phyloP scores from a whole-genome alignment of 2,329 filamentous ascomycete genomes.

The Penicillium concentricum region DNA sequence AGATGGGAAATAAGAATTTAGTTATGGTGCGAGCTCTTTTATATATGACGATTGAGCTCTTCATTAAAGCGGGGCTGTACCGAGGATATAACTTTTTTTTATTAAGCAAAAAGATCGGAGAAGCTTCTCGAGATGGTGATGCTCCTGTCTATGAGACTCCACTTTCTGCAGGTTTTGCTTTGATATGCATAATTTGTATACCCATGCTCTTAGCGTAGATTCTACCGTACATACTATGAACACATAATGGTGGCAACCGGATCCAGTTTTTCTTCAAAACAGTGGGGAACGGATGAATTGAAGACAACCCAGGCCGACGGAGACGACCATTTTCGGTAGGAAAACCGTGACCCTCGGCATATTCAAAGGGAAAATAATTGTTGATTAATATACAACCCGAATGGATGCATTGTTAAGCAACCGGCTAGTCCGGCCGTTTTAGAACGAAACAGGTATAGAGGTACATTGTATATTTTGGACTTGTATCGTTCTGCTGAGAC shows the following conservation, averaged over 20 bases:
- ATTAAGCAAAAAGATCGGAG: conserved; percentile 25
- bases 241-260: conserved; percentile 6
- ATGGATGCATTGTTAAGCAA: conserved; percentile 21
- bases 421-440: conserved; percentile 15
- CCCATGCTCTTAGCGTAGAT: not conserved
- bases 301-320: conserved; percentile 21
- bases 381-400: not conserved
- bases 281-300: conserved; percentile 24
- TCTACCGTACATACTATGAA: not conserved
- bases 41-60: conserved; percentile 8
- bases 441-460: not conserved
- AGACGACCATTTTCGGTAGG: conserved; percentile 24
- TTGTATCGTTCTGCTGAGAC: not conserved
- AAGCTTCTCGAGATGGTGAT: conserved; percentile 29
- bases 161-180: conserved; percentile 10
- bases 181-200: not conserved
- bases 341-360: conserved; percentile 21
- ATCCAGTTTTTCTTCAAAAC: not conserved
- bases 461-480: too few relatives aligned
- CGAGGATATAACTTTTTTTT: conserved; percentile 20
- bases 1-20: not conserved
- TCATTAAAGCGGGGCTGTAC: conserved; percentile 22
- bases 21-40: conserved; percentile 3
- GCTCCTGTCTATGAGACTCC: conserved; percentile 12
- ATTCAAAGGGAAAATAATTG: not conserved